Evolutionary conservation across 305 asterid genomes (phyloP).

Genomic region (Solanum hybrid): DNA sequence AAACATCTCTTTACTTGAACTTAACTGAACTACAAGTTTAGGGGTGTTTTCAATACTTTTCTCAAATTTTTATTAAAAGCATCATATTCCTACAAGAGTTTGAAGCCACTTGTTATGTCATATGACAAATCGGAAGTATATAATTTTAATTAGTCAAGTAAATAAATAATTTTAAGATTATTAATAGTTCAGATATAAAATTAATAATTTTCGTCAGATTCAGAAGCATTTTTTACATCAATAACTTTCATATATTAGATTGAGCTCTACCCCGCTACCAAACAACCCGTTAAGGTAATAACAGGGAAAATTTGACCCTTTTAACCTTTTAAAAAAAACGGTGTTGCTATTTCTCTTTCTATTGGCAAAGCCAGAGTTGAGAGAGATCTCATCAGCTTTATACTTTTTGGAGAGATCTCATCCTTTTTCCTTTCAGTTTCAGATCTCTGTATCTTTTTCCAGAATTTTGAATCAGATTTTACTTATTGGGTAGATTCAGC

Average conservation of each 20-base stretch:
- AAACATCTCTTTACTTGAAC: background rate
- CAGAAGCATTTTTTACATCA: background rate
- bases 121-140: accelerated
- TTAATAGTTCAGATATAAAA: too few species aligned
- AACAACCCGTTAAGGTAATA: background rate
- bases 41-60: background rate
- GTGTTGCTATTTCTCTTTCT: background rate
- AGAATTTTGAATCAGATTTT: background rate
- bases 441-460: background rate
- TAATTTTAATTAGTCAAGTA: background rate
- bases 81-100: too few species aligned
- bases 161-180: too few species aligned
- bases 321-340: background rate
- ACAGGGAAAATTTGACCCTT: background rate
- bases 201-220: too few species aligned
- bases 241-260: background rate
- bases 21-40: background rate
- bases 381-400: slow-evolving; percentile 17
- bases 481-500: slow-evolving; percentile 26
- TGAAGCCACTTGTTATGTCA: background rate
- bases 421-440: slow-evolving; percentile 9
- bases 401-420: slow-evolving; percentile 14
- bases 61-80: background rate
- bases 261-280: background rate
- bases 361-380: background rate